Evolutionary conservation across 1,284 basidiomycete genomes (phyloP).

Genomic region (Coniferiporia sulphurascens): DNA sequence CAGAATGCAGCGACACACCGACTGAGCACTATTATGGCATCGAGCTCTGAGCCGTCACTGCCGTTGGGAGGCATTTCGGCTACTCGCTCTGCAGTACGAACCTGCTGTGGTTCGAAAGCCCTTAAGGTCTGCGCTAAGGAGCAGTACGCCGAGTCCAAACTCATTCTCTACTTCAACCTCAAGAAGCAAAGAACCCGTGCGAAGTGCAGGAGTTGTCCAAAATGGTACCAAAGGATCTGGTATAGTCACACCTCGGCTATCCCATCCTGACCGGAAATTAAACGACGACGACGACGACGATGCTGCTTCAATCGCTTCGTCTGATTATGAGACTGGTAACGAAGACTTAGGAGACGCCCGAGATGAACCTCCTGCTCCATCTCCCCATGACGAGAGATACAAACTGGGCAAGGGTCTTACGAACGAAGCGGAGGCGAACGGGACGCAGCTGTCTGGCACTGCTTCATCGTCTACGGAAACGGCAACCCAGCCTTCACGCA

Average conservation of each 20-base stretch:
- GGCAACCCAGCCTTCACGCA: constrained; percentile 33
- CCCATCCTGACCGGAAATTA: neutral
- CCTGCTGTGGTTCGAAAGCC: constrained; percentile 1
- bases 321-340: constrained; percentile 57
- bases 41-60: constrained; percentile 11
- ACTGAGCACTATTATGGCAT: constrained; percentile 12
- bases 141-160: constrained; percentile 12
- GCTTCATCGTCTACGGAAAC: constrained; percentile 22
- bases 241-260: neutral
- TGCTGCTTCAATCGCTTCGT: constrained; percentile 21
- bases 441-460: constrained; percentile 15
- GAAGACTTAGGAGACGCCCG: constrained; percentile 37
- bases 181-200: constrained; percentile 4
- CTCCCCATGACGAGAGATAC: neutral
- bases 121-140: constrained; percentile 13
- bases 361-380: constrained; percentile 2
- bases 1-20: neutral
- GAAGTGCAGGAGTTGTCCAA: neutral
- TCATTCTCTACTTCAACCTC: constrained; percentile 2
- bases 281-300: constrained; percentile 2
- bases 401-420: neutral
- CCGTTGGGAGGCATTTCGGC: constrained; percentile 7
- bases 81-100: neutral
- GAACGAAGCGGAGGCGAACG: neutral
- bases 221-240: neutral